Evolutionary conservation across 1,139 yeast genomes (phyloP), one percentile per base, ranked within the genome.

Genomic region (Yamadazyma triangularis): DNA sequence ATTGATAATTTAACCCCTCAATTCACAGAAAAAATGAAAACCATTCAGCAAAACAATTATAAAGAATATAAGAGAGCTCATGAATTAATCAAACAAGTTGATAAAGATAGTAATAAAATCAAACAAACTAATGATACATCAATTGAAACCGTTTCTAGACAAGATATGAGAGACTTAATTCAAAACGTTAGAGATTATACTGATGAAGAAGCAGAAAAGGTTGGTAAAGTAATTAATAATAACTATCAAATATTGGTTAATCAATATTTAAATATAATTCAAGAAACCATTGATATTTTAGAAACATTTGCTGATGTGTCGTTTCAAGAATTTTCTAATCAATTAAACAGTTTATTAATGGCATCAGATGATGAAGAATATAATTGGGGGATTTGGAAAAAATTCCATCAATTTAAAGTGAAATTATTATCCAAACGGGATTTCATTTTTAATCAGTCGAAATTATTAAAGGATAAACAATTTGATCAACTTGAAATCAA

Each of bases 301-400:
- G 87, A 82, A 47, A 80, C 81, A 36, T 81, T 80, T 60, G 77
- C 80, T n/a, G 88, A 81, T 32, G 69, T 73, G 4, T 66, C 83
- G 11, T 64, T 80, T 33, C 68, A 60, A 36, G 86, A 79, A 40
- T 80, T 68, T 39, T 53, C 69, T 30, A 51, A 56, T 44, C 44
- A 58, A 31, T 56, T 71, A 29, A 52, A 62, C 3, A 38, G 41
- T 12, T 52, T 57, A 39, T 37, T 71, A 39, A 39, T 55, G 33
- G 56, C 58, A 29, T 34, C 44, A 11, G 45, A 51, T 24, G 56
- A 56, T 22, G 70, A 66, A 31, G 59, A 56, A 18, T 51, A 62
- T 26, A 58, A 56, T 16, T 82, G 91, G 84, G 54, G 62, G 15
- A 76, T 77, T 27, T 84, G 91, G 91, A 80, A 77, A 49, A 68